Conservation (phyloP, 1,284 basidiomycete species). For the Wallemia hederae region DNA sequence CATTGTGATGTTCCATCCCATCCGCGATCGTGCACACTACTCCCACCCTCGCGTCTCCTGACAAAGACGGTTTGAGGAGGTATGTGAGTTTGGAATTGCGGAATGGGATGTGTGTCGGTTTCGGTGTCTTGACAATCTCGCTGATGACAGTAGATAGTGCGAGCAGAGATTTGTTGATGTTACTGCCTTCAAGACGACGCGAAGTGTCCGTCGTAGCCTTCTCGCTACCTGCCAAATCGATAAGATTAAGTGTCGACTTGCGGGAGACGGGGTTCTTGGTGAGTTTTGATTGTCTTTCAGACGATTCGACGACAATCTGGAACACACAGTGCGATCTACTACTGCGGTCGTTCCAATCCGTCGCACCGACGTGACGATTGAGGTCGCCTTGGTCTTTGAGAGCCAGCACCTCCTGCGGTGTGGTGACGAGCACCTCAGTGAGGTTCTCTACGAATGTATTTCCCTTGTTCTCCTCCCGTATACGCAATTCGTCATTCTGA, state of each 20-base stretch:
- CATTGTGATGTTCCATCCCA: constrained; percentile 21
- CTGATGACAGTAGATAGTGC: constrained; percentile 25
- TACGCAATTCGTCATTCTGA: constrained; percentile 11
- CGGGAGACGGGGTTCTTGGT: neutral
- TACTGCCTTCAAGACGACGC: constrained; percentile 24
- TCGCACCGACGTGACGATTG: constrained; percentile 22
- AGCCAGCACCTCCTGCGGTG: constrained; percentile 20
- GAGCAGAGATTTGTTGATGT: constrained; percentile 26
- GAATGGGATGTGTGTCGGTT: constrained; percentile 21
- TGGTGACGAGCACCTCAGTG: constrained; percentile 23
- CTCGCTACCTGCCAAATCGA: constrained; percentile 27
- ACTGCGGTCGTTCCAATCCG: constrained; percentile 22
- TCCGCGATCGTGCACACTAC: constrained; percentile 25
- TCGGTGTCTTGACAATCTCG: constrained; percentile 20
- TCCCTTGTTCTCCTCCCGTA: constrained; percentile 14
- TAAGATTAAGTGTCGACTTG: constrained; percentile 18
- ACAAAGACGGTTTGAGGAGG: constrained; percentile 24
- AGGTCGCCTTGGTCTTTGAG: constrained; percentile 21
- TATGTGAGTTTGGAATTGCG: constrained; percentile 25
- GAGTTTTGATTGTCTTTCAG: neutral
- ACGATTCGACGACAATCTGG: constrained; percentile 16
- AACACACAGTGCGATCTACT: constrained; percentile 25
- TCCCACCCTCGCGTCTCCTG: constrained; percentile 25
- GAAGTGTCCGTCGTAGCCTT: constrained; percentile 23
- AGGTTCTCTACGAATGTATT: constrained; percentile 21